Evolutionary conservation across 1,284 basidiomycete species (phyloP).

Genomic region (Boletus sp.): DNA sequence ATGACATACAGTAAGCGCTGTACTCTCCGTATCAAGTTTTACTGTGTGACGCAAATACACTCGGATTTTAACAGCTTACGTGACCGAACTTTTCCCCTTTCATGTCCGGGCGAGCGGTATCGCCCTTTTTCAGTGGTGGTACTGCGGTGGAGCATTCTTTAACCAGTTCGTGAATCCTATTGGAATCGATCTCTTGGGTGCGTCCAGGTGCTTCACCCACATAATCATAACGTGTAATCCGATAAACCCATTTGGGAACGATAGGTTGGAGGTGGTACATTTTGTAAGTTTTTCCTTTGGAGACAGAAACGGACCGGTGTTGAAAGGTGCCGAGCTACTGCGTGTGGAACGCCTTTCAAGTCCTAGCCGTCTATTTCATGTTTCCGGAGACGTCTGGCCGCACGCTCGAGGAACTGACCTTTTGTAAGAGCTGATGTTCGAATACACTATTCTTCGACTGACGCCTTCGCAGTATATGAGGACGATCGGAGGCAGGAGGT

Average conservation of each 20-base stretch:
- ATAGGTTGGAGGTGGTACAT: conserved; percentile 25
- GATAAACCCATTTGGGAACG: background rate
- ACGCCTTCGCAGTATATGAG: too few relatives aligned
- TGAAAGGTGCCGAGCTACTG: conserved; percentile 38
- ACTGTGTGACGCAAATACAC: background rate
- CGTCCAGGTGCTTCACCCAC: background rate
- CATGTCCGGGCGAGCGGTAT: conserved; percentile 23
- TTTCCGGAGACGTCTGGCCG: conserved; percentile 58
- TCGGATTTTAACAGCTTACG: conserved; percentile 15
- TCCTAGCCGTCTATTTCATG: conserved; percentile 51
- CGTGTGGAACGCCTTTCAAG: conserved; percentile 49
- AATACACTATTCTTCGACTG: too few relatives aligned
- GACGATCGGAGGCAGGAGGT: too few relatives aligned
- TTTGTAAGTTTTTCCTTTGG: conserved; percentile 10
- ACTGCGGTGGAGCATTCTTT: conserved; percentile 9
- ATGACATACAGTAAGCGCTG: conserved; percentile 10
- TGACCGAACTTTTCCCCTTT: conserved; percentile 28
- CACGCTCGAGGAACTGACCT: conserved; percentile 61
- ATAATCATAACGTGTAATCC: background rate
- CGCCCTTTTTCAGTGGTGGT: conserved; percentile 24
- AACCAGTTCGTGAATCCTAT: conserved; percentile 21
- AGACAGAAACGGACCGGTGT: background rate
- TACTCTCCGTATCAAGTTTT: too few relatives aligned
- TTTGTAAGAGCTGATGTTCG: conserved; percentile 44
- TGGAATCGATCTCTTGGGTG: conserved; percentile 17